Evolutionary conservation across 257 asterid species (phyloP), one percentile per base, ranked within the genome.

Genomic region (Salvia hispanica): DNA sequence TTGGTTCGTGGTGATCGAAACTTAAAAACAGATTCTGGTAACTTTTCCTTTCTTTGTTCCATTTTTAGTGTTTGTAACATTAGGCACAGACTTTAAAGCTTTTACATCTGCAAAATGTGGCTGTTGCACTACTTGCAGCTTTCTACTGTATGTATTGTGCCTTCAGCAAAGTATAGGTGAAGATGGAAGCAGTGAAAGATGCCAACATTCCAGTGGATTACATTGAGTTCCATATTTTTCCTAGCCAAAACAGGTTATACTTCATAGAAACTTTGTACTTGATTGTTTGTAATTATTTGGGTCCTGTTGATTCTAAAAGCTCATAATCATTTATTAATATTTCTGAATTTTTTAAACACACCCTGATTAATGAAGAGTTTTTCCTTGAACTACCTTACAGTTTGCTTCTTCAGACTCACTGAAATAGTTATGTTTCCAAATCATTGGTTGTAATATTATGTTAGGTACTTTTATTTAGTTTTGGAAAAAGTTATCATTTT

Each of bases 161-260:
- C 64, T 54, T 54, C 36, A 52, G 72, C 69, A 62, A 69, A 64
- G 57, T 51, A 57, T 37, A 39, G 69, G 80, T 57, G 72, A 74
- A 59, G 72, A 91, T 94, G 98, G 90, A 82, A 53, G 80, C 75
- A 58, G 76, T 62, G 7, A 72, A 83, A 16, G 88, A 78, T 65
- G 78, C 90, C 66, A 65, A 69, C 50, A 64, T 57, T 40, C 78
- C 77, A 8, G 82, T 88, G 57, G 96, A 84, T 76, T 83, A 67
- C 80, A 79, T 89, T 15, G 97, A 94, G 77, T 89, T 94, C 56
- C 90, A 79, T 76, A 80, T 85, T 69, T 74, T 77, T 50, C 95
- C 95, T 1, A 79, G 83, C 74, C 87, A 79, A 76, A 89, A 84
- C 66, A 94, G 98, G 99, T 94, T 39, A 69, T 52, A 18, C 39